Base-by-base conservation (phyloP, 2,329 filamentous ascomycete genomes). In the Fusarium pininemorale region DNA sequence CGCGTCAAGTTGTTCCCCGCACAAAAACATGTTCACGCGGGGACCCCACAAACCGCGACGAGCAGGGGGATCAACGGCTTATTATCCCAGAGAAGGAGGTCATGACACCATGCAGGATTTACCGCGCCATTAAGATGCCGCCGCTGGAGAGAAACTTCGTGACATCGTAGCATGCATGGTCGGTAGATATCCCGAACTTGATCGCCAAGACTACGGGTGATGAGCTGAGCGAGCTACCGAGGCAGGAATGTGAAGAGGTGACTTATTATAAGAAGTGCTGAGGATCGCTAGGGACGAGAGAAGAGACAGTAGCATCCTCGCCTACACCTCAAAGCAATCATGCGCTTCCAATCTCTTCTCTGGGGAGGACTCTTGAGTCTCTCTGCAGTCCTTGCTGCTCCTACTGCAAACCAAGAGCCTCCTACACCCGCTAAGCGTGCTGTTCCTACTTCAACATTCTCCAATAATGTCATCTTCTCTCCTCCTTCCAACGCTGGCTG, bases 381-480 rank as follows among this genome's bases (percentile, higher is more conserved):
- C 42, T 67, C 71, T 15, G 42, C 45, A n/a, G 71, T 74, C 26
- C 39, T 73, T 39, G 79, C 79, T n/a, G 79, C 71, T 13, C 71
- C 71, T 7, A 48, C 66, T n/a, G 57, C 71, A 22, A 72, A 73
- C 6, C 55, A 60, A 22, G 57, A 61, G 14, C 39, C 67, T 7
- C 48, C 66, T 28, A 68, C 71, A 6, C 66, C 56, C 6, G 67
- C 39, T 7, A 63, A 72, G 39, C 71, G 70, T n/a, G 37, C 71
- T n/a, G 41, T 71, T 22, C 71, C 71, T 12, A 63, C 71, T 7
- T 73, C 71, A 2, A 77, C 74, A 15, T 75, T 77, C 35, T 66
- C 75, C 55, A 76, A 76, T 45, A 79, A 80, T 32, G 79, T 82
- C 73, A 81, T 87, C 51, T 87, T 82, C 70, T 81, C 81, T 48